Conservation (phyloP, 2,329 filamentous ascomycete genomes). For the Harringtonia lauricola region DNA sequence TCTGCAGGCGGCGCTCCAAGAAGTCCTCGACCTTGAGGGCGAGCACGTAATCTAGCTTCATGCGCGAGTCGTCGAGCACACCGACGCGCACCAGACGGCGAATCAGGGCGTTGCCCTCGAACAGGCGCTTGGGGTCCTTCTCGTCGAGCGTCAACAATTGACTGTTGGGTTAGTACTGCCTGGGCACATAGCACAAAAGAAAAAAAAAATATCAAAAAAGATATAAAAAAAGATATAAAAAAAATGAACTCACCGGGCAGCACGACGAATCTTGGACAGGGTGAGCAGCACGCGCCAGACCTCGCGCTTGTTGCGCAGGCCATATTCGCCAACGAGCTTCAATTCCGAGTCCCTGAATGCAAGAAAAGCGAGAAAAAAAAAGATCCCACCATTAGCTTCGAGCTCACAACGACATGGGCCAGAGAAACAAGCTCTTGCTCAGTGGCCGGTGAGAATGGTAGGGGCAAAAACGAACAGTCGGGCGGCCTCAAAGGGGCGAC, state of each 20-base stretch:
- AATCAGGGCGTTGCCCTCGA: conserved; percentile 99
- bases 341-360: conserved; percentile 85
- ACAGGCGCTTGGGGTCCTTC: conserved; percentile 99
- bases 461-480: conserved; percentile 77
- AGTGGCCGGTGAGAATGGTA: conserved; percentile 50
- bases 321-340: conserved; percentile 99
- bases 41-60: conserved; percentile 99
- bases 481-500: conserved; percentile 96
- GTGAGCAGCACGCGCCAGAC: conserved; percentile 99
- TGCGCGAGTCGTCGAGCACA: conserved; percentile 99
- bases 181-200: not conserved
- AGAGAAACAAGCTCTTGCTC: conserved; percentile 80
- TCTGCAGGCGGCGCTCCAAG: conserved; percentile 99
- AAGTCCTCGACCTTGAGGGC: conserved; percentile 99
- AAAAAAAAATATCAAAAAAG: not conserved
- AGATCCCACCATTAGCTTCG: conserved; percentile 19
- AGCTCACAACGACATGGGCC: conserved; percentile 81
- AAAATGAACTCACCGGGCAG: conserved; percentile 69
- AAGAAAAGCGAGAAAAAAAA: conserved; percentile 1
- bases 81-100: conserved; percentile 98
- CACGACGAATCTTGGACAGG: conserved; percentile 99
- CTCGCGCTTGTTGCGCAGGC: conserved; percentile 99
- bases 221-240: not conserved
- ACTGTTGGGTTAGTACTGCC: conserved; percentile 44
- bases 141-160: conserved; percentile 99